Evolutionary conservation across 495 filamentous ascomycete genomes (phyloP), one percentile per base, ranked within the genome.

Genomic region (Penicillium roqueforti): DNA sequence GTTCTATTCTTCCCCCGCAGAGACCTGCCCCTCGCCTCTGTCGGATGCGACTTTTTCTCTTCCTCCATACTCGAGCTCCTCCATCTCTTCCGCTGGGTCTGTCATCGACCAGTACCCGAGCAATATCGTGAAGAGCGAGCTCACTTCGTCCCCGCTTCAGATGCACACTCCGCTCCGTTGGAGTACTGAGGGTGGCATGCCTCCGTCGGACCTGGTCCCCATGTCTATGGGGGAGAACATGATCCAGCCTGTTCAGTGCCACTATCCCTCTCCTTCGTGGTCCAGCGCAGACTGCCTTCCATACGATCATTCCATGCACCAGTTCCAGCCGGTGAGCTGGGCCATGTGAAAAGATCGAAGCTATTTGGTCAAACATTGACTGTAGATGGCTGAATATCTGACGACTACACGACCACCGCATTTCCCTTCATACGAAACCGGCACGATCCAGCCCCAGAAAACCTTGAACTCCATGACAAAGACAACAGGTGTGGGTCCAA

Each of bases 241-340:
- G 34, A 67, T 73, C 42, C 69, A 73, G 63, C 51, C 61, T 25
- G 63, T 72, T n/a, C 72, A 68, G 18, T 76, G 67, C 56, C 67
- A 70, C 41, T 74, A 76, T 54, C 74, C 71, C 32, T 72, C 68
- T 54, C 68, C 71, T 14, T 66, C 68, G 3, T 79, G 75, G 76
- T 66, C 68, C 38, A 65, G 59, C 50, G 53, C 67, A 29, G 70
- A 72, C 58, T 66, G 60, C 52, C 56, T 72, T 8, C 63, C 65
- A 20, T 78, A 77, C 59, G 70, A 73, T 18, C 68, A 58, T 19
- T 64, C 59, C 28, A 55, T 62, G 57, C 55, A 40, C 26, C 65
- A 67, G 28, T 66, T 63, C 59, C 66, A 65, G 56, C 60, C 62
- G 38, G 57, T 65, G 54, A 51, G 40, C 50, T 72, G 67, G 65